Evolutionary conservation across 768 basidiomycete species (phyloP), one percentile per base, ranked within the genome.

Genomic region (Gymnopilus dilepis): DNA sequence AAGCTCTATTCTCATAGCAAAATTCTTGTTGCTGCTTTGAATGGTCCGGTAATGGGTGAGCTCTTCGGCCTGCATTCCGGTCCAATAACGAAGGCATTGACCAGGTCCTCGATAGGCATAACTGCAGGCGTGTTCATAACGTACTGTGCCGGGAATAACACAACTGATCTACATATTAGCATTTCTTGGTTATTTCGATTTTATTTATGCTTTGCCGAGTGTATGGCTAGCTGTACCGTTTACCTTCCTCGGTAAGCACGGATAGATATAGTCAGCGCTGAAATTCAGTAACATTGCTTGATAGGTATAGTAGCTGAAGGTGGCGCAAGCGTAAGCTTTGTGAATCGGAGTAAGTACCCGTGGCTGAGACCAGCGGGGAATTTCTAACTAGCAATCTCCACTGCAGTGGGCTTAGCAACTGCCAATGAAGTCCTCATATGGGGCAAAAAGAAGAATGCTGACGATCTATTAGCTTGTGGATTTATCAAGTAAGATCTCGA

Each of bases 21-120:
- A 70, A 76, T 91, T 15, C 77, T 91, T 17, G 84, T 91, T 12
- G 89, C 88, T 12, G 89, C 87, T 1, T 65, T 91, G 21, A 90
- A 92, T 63, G 90, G 90, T 0, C 90, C 90, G 17, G 90, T 88
- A 4, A 85, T 92, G 83, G 90, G 89, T 88, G 70, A 50, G 47
- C 38, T 11, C 12, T 48, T 9, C 58, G n/a, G 2, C 9, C 41
- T 42, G n/a, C 15, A 24, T 30, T 17, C 31, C 5, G 7, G 21
- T 9, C 15, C 9, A 37, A 37, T 37, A 15, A 9, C 2, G 34
- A 40, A 24, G 26, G 7, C 24, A 6, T 11, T 56, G 15, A 19
- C 50, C 11, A 30, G 31, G 24, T 43, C 4, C 28, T 28, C 4
- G 7, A 81, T 41, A 90, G 88, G 88, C 17, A 90, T 90, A 48